These are phyloP conservation scores for Arthrobotrys pseudoclavata DNA, from an alignment of 2,329 filamentous ascomycete species.

Conservation along the genomic window DNA sequence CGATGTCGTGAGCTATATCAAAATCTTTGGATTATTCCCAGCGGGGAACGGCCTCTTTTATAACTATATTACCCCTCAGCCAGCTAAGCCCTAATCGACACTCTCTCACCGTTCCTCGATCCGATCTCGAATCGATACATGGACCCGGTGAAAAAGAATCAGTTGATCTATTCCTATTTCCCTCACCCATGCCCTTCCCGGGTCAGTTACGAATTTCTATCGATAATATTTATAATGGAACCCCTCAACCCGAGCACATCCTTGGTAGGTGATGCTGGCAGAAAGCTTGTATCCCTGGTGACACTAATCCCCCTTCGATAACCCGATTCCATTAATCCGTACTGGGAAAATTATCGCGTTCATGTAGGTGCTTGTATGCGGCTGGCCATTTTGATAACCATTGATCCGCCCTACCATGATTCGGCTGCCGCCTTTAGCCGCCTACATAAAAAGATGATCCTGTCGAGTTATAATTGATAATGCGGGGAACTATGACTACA, in stretches of 20 bases:
- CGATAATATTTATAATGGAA: slow-evolving; percentile 20
- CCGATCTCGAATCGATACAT: slow-evolving; percentile 25
- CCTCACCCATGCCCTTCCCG: slow-evolving; percentile 1
- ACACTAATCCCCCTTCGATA: slow-evolving; percentile 9
- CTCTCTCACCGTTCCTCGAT: slow-evolving; percentile 11
- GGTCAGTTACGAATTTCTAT: slow-evolving; percentile 21
- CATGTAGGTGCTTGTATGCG: slow-evolving; percentile 5
- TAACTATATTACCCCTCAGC: slow-evolving; percentile 17
- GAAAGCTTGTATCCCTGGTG: slow-evolving; percentile 29
- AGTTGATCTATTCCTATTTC: slow-evolving; percentile 19
- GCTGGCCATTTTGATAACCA: slow-evolving; percentile 11
- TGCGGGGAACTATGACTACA: neutral
- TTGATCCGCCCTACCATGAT: neutral
- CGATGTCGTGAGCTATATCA: neutral
- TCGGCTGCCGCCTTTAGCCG: slow-evolving; percentile 23
- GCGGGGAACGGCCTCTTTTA: slow-evolving; percentile 14
- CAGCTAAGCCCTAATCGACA: slow-evolving; percentile 4
- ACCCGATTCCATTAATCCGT: slow-evolving; percentile 7
- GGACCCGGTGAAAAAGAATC: slow-evolving; percentile 11
- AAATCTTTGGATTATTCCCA: neutral
- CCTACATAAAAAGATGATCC: neutral
- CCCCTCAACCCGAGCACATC: slow-evolving; percentile 5
- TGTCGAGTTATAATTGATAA: neutral
- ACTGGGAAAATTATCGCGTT: slow-evolving; percentile 3
- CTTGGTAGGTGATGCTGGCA: slow-evolving; percentile 19